A percentile compares a stretch with the other conserved stretches of the same genome.
Evolutionary conservation across 768 basidiomycete genomes (phyloP).

Genomic region (Suillus plorans): DNA sequence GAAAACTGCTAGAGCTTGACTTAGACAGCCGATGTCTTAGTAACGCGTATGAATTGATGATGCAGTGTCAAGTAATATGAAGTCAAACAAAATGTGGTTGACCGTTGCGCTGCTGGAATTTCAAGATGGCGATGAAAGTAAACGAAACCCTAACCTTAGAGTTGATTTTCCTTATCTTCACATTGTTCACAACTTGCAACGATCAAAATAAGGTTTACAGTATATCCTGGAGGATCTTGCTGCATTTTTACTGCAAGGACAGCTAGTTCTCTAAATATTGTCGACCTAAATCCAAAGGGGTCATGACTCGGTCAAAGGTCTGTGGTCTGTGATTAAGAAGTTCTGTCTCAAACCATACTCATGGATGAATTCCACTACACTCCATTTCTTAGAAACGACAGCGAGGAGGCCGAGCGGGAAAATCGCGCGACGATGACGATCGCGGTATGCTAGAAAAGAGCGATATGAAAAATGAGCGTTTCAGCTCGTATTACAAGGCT

Average conservation of each 20-base stretch:
- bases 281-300: neutral
- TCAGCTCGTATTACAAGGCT: conserved; percentile 66
- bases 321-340: neutral
- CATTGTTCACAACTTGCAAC: neutral
- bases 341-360: neutral
- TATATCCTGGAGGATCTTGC: neutral
- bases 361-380: neutral
- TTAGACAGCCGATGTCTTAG: neutral
- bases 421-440: conserved; percentile 37
- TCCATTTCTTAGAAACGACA: conserved; percentile 15
- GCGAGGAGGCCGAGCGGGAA: conserved; percentile 17
- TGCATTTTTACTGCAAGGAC: neutral
- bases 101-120: neutral
- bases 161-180: conserved; percentile 2
- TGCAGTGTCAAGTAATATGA: neutral
- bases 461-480: conserved; percentile 71
- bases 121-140: too few species aligned
- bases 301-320: conserved; percentile 13
- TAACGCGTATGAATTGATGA: too few species aligned
- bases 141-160: conserved; percentile 5
- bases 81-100: neutral
- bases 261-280: neutral
- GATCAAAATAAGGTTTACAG: neutral
- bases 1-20: neutral
- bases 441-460: conserved; percentile 54